Base-by-base conservation (phyloP, 176 grass and related monocot genomes). In the Stipa capillata region DNA sequence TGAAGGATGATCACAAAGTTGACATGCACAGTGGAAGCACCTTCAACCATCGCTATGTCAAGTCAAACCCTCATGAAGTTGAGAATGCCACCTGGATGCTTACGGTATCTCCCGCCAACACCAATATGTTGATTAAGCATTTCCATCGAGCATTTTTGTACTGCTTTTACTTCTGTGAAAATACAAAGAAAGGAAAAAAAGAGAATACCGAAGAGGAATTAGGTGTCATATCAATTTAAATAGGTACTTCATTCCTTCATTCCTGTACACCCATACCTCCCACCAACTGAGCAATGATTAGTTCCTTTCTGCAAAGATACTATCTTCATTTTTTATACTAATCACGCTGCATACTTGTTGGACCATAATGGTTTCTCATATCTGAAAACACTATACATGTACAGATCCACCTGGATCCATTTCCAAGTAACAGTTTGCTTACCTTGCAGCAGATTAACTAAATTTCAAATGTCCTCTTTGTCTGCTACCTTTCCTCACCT, bases 41-140 rank as follows among this genome's bases (percentile, higher is more conserved):
- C 25, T 89, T 89, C 64, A 89, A 89, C 82, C 87, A 89, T 76
- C 87, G 82, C 10, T 89, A 89, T 58, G 87, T 89, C 29, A 89
- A 89, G 72, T 73, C 87, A 45, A 89, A 89, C 37, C 87, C 87
- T 64, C 87, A 89, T 72, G 87, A 89, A 72, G 87, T 89, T 18
- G 87, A 89, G 64, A 85, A 89, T 65, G 87, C 87, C 12, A 89
- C 87, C 34, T 89, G 87, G 87, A 89, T 89, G 87, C 82, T 89
- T 71, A 89, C 87, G 82, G 87, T 89, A 85, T 53, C 25, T 47
- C 64, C 65, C 9, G 0, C 12, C 41, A 31, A 36, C 63, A 64
- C 57, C 3, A 47, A 14, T 18, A 32, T 35, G 35, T 33, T 35
- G n/a, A 50, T 52, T 84, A 75, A 35, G 35, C 50, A 35, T 68